Base-by-base conservation (phyloP, 352 stramenopile species). In the Pythium biforme region DNA sequence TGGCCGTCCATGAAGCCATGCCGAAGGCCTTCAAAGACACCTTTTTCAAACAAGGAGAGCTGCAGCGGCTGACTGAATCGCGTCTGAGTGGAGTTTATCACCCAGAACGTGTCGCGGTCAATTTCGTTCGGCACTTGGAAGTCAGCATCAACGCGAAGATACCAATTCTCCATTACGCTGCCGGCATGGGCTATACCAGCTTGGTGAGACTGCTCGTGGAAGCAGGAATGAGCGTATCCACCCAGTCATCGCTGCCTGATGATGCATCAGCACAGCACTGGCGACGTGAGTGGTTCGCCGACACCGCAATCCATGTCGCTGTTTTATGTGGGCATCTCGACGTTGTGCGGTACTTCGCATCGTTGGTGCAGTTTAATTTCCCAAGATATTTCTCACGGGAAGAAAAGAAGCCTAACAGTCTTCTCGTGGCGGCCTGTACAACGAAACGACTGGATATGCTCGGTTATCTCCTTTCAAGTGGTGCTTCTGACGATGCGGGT, bases 251-350 rank as follows among this genome's bases (percentile, higher is more conserved):
- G n/a, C 43, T 33, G 40, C 37, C 9, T 10, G 10, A 14, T 7
- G 29, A 52, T 20, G 45, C 6, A 20, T 17, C 46, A 40, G 14
- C 1, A 19, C 19, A 17, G 23, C 0, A 19, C 17, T 56, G 22
- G 23, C 63, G 46, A 8, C 31, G n/a, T 10, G 66, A 68, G 31
- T 72, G 66, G 62, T 43, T 47, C 14, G 37, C 61, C 41, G 60
- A 89, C 49, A 83, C 75, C 2, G 60, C 77, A 1, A 76, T 88
- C 41, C 77, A 89, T 55, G 47, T 80, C 27, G 80, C 80, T 0
- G 69, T 89, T 34, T 50, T 76, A 19, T 72, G 70, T 60, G 76
- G 77, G 4, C 77, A 85, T 33, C 52, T 83, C 43, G 68, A 74
- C 6, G 65, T 85, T 3, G 55, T 89, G 4, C 37, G 61, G 26